These are phyloP conservation scores for Gamsiella multidivaricata DNA, from an alignment of 192 early-diverging fungal genomes.

Conservation along the genomic window DNA sequence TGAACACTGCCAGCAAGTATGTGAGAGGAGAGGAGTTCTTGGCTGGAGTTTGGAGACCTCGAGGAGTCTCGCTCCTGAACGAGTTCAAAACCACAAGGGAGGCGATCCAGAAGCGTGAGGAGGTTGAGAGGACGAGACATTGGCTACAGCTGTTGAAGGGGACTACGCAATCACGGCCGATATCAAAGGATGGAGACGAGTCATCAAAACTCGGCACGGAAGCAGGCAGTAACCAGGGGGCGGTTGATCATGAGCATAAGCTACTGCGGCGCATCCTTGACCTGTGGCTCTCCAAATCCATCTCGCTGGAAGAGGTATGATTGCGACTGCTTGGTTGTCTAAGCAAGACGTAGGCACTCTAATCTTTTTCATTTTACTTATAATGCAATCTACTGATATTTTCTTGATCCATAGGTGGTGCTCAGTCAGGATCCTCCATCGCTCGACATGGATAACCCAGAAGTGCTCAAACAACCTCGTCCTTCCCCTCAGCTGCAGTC, in stretches of 20 bases:
- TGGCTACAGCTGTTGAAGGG: conserved; percentile 39
- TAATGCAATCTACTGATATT: neutral
- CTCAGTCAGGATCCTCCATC: conserved; percentile 45
- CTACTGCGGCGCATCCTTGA: conserved; percentile 14
- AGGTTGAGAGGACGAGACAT: conserved; percentile 57
- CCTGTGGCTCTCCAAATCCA: conserved; percentile 22
- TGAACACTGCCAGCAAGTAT: conserved; percentile 76
- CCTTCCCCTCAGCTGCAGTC: conserved; percentile 41
- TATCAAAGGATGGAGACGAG: neutral
- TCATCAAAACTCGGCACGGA: neutral
- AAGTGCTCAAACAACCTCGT: conserved; percentile 31
- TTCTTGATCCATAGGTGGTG: neutral
- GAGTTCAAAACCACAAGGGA: conserved; percentile 62
- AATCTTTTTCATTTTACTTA: neutral
- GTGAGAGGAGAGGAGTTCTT: conserved; percentile 80
- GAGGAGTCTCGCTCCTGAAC: conserved; percentile 73
- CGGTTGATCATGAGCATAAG: neutral
- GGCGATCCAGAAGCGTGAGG: conserved; percentile 43
- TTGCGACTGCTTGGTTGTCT: too few species aligned
- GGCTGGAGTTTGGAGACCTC: conserved; percentile 70
- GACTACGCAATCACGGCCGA: neutral
- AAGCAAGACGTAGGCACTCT: neutral
- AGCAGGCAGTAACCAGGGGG: neutral
- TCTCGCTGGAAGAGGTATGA: conserved; percentile 32
- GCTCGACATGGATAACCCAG: conserved; percentile 23